phyloP scores from a whole-genome alignment of 192 early-diverging fungal genomes.

The Pilobolus umbonatus region DNA sequence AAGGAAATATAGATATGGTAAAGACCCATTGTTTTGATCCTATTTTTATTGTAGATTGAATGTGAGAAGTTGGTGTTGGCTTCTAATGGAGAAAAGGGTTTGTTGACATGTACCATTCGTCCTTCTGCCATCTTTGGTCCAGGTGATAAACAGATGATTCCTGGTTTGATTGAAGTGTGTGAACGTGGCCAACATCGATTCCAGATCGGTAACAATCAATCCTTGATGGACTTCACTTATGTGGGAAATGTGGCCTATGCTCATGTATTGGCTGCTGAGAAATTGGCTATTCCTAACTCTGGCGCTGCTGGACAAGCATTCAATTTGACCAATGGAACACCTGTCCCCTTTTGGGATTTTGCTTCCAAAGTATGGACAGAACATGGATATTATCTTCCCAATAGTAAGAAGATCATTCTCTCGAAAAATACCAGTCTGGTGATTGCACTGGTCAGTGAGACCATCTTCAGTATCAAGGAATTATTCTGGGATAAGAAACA shows the following conservation, averaged over 20 bases:
- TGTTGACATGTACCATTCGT: constrained; percentile 75
- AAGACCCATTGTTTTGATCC: neutral
- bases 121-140: constrained; percentile 95
- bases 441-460: constrained; percentile 59
- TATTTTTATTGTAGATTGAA: constrained; percentile 29
- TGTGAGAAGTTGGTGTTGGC: constrained; percentile 72
- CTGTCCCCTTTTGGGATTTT: constrained; percentile 88
- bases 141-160: constrained; percentile 65
- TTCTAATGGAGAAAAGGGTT: constrained; percentile 56
- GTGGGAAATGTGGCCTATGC: constrained; percentile 93
- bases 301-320: constrained; percentile 61
- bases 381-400: constrained; percentile 52
- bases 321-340: constrained; percentile 89
- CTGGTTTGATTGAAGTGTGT: constrained; percentile 60
- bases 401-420: constrained; percentile 54
- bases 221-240: constrained; percentile 88
- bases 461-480: constrained; percentile 55
- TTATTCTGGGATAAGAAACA: constrained; percentile 54
- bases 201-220: constrained; percentile 81
- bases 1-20: neutral
- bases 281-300: constrained; percentile 36
- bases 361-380: constrained; percentile 64
- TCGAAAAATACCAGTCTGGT: constrained; percentile 42
- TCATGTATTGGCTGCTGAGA: constrained; percentile 82
- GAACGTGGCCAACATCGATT: constrained; percentile 58